A percentile compares a stretch with the other conserved stretches of the same genome.
phyloP scores from a whole-genome alignment of 768 basidiomycete genomes.

The Pisolithus marmoratus region DNA sequence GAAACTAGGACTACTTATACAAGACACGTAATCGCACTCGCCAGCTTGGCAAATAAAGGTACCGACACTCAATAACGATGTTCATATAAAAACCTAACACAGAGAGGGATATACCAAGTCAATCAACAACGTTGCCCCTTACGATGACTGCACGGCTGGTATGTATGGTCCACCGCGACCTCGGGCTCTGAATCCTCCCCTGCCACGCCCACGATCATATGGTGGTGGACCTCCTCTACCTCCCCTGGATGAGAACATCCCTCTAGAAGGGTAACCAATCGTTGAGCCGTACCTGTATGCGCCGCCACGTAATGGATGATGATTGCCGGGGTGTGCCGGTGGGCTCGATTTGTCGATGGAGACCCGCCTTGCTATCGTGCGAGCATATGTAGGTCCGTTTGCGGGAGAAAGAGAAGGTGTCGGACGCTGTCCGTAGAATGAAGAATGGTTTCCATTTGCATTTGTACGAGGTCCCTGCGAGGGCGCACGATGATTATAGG shows the following conservation, averaged over 20 bases:
- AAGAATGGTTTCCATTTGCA: neutral
- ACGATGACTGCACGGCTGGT: constrained; percentile 8
- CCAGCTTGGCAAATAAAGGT: no score
- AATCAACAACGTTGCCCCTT: neutral
- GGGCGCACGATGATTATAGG: neutral
- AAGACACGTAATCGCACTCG: no score
- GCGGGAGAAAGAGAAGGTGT: neutral
- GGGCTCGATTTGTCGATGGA: neutral
- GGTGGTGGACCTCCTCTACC: constrained; percentile 28
- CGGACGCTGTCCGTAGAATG: constrained; percentile 2
- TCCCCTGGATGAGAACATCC: constrained; percentile 19
- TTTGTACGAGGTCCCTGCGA: neutral
- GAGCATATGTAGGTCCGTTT: neutral
- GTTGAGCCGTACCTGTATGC: constrained; percentile 26
- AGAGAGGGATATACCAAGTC: neutral
- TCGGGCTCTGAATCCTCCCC: constrained; percentile 27
- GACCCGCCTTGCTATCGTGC: neutral
- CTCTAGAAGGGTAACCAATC: constrained; percentile 15
- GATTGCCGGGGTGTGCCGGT: neutral
- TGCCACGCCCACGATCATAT: constrained; percentile 28
- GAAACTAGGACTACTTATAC: no score
- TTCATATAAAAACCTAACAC: no score
- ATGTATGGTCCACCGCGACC: constrained; percentile 19
- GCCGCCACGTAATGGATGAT: constrained; percentile 18
- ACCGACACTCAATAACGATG: no score